A percentile compares a stretch with the other conserved stretches of the same genome.
phyloP scores from a whole-genome alignment of 2,329 filamentous ascomycete genomes.

The Venturia asperata region DNA sequence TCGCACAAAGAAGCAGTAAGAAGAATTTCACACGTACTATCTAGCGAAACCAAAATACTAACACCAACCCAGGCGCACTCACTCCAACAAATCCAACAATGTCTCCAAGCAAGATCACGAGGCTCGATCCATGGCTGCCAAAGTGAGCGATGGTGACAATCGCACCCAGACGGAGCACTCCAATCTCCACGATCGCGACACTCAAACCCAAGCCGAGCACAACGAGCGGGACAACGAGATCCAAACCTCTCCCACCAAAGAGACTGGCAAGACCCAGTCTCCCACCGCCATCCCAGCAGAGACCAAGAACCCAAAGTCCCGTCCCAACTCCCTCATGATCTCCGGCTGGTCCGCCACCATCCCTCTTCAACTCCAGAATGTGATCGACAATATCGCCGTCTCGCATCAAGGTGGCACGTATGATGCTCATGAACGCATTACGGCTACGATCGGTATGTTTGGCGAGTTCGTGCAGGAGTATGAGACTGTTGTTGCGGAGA shows the following conservation, averaged over 20 bases:
- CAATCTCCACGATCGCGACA: not conserved
- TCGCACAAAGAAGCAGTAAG: not conserved
- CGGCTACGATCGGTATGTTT: not conserved
- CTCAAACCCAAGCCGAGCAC: not conserved
- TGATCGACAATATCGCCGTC: not conserved
- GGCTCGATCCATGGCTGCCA: not conserved
- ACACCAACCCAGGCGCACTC: not conserved
- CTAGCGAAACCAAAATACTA: not conserved
- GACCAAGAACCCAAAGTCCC: not conserved
- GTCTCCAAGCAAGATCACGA: conserved; percentile 1
- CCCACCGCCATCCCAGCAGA: not conserved
- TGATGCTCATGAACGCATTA: not conserved
- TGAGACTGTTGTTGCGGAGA: not conserved
- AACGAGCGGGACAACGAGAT: not conserved
- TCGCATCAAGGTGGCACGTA: not conserved
- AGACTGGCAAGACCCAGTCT: not conserved
- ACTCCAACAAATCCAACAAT: not conserved
- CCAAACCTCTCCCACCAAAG: not conserved
- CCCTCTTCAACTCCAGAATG: not conserved
- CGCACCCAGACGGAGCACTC: not conserved
- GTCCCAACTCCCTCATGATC: not conserved
- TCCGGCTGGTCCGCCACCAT: conserved; percentile 3
- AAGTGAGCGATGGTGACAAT: not conserved
- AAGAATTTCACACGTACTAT: not conserved
- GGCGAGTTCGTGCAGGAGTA: not conserved